Conservation (phyloP, 1,284 basidiomycete genomes). For the Ceratobasidium papillatum region DNA sequence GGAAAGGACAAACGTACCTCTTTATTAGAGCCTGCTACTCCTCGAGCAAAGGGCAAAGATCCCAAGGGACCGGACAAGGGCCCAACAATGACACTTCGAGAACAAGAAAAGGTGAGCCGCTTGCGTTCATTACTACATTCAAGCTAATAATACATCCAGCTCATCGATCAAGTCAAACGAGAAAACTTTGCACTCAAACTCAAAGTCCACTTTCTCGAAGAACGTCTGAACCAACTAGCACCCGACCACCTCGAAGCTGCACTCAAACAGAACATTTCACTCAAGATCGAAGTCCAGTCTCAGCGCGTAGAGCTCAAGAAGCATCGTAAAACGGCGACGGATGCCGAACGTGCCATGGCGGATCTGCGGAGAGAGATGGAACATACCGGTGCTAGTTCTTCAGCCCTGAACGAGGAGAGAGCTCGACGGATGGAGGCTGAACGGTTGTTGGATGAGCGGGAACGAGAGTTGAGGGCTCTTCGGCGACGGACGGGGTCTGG, state of each 20-base stretch:
- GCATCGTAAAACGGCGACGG: slow-evolving; percentile 85
- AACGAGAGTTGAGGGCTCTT: slow-evolving; percentile 71
- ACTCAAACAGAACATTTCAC: slow-evolving; percentile 91
- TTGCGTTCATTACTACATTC: not conserved
- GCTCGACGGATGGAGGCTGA: slow-evolving; percentile 75
- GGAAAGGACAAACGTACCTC: slow-evolving; percentile 14
- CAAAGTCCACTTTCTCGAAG: slow-evolving; percentile 92
- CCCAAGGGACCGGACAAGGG: slow-evolving; percentile 26
- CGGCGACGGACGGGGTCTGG: slow-evolving; percentile 56
- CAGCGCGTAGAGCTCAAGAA: slow-evolving; percentile 93
- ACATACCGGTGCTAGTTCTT: slow-evolving; percentile 63
- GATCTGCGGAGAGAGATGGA: slow-evolving; percentile 64
- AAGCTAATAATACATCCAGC: slow-evolving; percentile 58
- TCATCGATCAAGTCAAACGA: slow-evolving; percentile 92
- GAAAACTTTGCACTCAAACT: slow-evolving; percentile 96
- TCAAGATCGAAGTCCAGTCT: slow-evolving; percentile 92
- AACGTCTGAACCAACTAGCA: slow-evolving; percentile 84
- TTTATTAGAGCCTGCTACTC: slow-evolving; percentile 13
- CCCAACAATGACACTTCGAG: slow-evolving; percentile 73
- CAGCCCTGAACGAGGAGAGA: slow-evolving; percentile 56
- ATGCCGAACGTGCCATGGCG: slow-evolving; percentile 66
- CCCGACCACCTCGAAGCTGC: slow-evolving; percentile 92
- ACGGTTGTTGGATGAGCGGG: slow-evolving; percentile 62
- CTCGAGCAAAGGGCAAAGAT: slow-evolving; percentile 21
- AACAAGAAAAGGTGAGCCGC: slow-evolving; percentile 87